Conservation (phyloP, 108 stramenopile species). For the Fragilariopsis cylindrus region DNA sequence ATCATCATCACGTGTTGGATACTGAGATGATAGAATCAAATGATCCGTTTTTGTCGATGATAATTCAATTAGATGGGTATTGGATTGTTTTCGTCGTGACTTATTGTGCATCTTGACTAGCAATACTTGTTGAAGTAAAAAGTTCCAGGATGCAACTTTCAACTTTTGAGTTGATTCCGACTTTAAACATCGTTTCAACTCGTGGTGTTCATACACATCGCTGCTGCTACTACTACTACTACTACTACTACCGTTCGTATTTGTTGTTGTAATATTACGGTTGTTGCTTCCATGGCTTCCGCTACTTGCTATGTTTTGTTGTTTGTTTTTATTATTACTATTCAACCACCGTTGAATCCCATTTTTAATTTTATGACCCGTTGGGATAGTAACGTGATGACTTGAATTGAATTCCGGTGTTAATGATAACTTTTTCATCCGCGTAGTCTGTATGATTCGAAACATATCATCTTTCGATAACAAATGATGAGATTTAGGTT, state of each 20-base stretch:
- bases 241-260: neutral
- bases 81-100: neutral
- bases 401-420: neutral
- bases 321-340: neutral
- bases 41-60: neutral
- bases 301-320: too few relatives aligned
- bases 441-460: constrained; percentile 7
- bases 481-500: neutral
- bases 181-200: constrained; percentile 1
- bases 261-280: neutral
- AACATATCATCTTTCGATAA: neutral
- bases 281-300: too few relatives aligned
- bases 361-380: neutral
- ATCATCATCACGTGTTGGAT: too few relatives aligned
- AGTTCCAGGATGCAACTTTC: neutral
- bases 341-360: neutral
- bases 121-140: constrained; percentile 4
- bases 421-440: neutral
- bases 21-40: neutral
- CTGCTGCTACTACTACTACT: too few relatives aligned
- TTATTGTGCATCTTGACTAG: neutral
- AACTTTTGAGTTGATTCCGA: neutral
- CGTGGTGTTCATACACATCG: too few relatives aligned
- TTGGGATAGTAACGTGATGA: too few relatives aligned
- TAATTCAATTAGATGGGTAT: too few relatives aligned